Conservation (phyloP, 148 eudicot species). For the Chenopodium album region DNA sequence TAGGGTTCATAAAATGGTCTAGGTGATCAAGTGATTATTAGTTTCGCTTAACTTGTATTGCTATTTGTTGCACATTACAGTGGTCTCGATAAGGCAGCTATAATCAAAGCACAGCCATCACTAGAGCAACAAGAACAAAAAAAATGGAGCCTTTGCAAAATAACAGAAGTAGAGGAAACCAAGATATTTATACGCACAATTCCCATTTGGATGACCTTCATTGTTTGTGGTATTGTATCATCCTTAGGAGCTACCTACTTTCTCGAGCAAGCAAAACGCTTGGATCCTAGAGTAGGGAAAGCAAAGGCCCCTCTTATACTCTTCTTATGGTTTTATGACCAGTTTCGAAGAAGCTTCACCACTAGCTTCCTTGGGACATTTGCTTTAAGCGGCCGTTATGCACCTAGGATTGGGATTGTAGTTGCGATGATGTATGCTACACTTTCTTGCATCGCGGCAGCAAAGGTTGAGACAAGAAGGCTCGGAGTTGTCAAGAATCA, state of each 20-base stretch:
- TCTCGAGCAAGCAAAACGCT: constrained; percentile 46
- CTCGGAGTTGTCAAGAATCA: constrained; percentile 28
- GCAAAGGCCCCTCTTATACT: neutral
- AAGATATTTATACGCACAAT: constrained; percentile 37
- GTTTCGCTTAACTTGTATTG: no score
- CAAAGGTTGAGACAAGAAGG: constrained; percentile 43
- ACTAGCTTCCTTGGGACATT: constrained; percentile 9
- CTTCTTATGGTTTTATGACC: neutral
- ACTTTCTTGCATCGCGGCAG: constrained; percentile 48
- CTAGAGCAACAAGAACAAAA: constrained; percentile 22
- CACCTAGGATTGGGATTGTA: constrained; percentile 28
- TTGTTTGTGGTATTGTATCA: constrained; percentile 36
- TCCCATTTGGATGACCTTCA: constrained; percentile 47
- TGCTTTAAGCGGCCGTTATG: neutral
- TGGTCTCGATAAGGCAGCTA: constrained; percentile 55
- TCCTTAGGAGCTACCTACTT: constrained; percentile 51
- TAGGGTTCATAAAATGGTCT: no score
- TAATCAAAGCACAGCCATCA: constrained; percentile 12
- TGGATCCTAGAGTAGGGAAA: constrained; percentile 37
- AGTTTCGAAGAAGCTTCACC: neutral
- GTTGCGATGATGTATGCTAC: constrained; percentile 36
- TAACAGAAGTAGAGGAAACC: constrained; percentile 46
- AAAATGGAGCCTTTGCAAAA: constrained; percentile 42
- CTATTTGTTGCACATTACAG: constrained; percentile 8
- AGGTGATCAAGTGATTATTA: no score